Percentiles rank a stretch among this genome's conserved stretches.
These are phyloP conservation scores for Alternaria rosae DNA, from an alignment of 2,329 filamentous ascomycete genomes.

Conservation along the genomic window DNA sequence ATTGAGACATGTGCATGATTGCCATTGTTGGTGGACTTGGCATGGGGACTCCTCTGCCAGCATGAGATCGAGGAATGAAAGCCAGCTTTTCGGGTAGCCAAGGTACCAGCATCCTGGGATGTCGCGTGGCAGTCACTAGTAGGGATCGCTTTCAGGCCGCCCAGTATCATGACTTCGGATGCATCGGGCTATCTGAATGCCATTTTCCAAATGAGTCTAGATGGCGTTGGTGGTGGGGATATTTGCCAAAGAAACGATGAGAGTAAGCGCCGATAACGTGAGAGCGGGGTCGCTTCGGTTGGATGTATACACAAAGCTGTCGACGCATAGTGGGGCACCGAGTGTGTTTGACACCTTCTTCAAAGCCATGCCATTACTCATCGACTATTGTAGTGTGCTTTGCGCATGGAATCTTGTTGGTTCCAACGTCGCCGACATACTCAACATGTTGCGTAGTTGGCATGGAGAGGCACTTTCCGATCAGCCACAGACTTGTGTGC, in stretches of 20 bases:
- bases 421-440: background rate
- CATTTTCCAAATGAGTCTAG: conserved; percentile 11
- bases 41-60: background rate
- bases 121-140: conserved; percentile 7
- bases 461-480: background rate
- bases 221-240: conserved; percentile 23
- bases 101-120: background rate
- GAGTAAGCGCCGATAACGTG: conserved; percentile 35
- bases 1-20: background rate
- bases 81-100: background rate
- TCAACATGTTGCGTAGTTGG: background rate
- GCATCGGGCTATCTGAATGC: background rate
- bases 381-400: background rate
- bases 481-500: background rate
- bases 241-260: conserved; percentile 29
- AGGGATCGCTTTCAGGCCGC: background rate
- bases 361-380: background rate
- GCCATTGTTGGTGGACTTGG: background rate
- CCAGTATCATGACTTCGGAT: conserved; percentile 2
- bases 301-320: conserved; percentile 7
- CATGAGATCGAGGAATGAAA: background rate
- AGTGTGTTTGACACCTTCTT: conserved; percentile 3
- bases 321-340: conserved; percentile 4
- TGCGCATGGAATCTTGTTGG: background rate
- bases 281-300: conserved; percentile 21